These are phyloP conservation scores for Naegleria gruberi DNA, from an alignment of 208 protist genomes.

Conservation along the genomic window DNA sequence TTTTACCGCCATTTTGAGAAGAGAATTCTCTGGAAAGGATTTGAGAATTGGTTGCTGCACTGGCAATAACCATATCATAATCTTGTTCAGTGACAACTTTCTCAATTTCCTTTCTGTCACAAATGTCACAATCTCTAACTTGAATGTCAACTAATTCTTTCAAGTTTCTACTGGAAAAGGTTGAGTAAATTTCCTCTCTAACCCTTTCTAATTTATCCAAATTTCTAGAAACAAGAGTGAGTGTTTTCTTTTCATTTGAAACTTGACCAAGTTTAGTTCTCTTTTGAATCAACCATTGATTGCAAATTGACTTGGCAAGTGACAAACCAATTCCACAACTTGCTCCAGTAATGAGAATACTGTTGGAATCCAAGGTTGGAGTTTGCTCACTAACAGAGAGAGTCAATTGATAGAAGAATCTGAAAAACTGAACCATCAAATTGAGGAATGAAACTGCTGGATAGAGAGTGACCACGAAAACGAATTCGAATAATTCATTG, in stretches of 20 bases:
- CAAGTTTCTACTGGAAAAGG: neutral
- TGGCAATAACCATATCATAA: neutral
- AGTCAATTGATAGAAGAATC: neutral
- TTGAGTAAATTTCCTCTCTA: neutral
- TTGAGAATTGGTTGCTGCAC: neutral
- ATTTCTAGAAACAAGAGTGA: neutral
- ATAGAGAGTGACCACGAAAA: neutral
- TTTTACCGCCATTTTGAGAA: no score
- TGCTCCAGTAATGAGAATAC: neutral
- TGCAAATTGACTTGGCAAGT: neutral
- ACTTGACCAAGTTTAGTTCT: neutral
- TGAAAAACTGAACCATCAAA: neutral
- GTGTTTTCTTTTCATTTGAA: neutral
- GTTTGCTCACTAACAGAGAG: neutral
- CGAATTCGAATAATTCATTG: neutral
- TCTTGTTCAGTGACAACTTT: neutral
- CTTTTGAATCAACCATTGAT: neutral
- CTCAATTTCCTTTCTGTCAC: neutral
- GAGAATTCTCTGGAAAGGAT: neutral
- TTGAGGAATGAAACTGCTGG: neutral
- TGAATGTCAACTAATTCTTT: neutral
- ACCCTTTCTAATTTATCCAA: neutral
- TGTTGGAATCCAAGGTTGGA: neutral
- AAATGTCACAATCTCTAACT: neutral
- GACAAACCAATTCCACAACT: neutral